Percentiles rank a stretch among this genome's conserved stretches.
Conservation (phyloP, 768 basidiomycete genomes). For the Leccinum variicolor region DNA sequence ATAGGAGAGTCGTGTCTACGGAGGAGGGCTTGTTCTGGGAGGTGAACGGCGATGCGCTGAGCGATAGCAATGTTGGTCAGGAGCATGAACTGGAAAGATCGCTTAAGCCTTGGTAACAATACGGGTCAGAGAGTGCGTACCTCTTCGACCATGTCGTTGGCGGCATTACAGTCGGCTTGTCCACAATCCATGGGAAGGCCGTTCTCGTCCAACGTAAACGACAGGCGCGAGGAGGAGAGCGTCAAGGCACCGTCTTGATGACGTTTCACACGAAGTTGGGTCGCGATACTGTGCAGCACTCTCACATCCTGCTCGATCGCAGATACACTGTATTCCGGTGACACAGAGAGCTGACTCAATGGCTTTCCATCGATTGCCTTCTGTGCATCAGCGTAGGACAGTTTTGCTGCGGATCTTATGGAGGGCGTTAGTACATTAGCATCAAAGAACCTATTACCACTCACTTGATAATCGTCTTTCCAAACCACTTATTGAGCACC, state of each 20-base stretch:
- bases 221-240: conserved; percentile 64
- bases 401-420: conserved; percentile 76
- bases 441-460: conserved; percentile 16
- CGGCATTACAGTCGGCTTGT: conserved; percentile 60
- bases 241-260: conserved; percentile 78
- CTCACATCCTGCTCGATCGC: conserved; percentile 78
- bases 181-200: conserved; percentile 80
- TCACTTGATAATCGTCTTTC: conserved; percentile 87
- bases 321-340: conserved; percentile 52
- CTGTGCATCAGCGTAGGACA: conserved; percentile 82
- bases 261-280: conserved; percentile 67
- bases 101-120: conserved; percentile 1
- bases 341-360: conserved; percentile 50
- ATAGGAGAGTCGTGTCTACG: conserved; percentile 92
- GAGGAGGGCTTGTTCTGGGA: conserved; percentile 96
- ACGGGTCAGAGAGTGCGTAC: conserved; percentile 37
- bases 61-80: conserved; percentile 88
- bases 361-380: conserved; percentile 72
- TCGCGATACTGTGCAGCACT: conserved; percentile 62
- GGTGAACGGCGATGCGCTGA: conserved; percentile 87
- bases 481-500: conserved; percentile 87
- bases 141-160: conserved; percentile 87
- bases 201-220: conserved; percentile 75
- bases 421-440: conserved; percentile 1
- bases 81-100: conserved; percentile 76